Percentiles rank a stretch among this genome's conserved stretches.
These are phyloP conservation scores for Pseudogymnoascus sp. DNA, from an alignment of 2,329 filamentous ascomycete species.

Conservation along the genomic window DNA sequence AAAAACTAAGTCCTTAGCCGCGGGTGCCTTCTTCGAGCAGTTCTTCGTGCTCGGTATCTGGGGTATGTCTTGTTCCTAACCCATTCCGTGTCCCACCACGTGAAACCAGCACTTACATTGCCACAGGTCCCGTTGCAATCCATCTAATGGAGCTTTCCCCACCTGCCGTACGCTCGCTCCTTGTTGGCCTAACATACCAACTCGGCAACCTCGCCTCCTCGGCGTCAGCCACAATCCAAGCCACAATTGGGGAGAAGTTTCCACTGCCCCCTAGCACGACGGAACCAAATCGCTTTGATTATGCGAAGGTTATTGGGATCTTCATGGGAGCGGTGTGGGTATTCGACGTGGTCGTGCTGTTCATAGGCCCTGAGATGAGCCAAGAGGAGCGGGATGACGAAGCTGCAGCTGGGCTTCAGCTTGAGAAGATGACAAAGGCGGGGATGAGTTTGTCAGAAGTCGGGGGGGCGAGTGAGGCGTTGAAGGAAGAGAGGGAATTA, in stretches of 20 bases:
- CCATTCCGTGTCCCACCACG: background rate
- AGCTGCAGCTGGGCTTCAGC: background rate
- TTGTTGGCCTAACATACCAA: conserved; percentile 62
- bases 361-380: conserved; percentile 34
- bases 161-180: conserved; percentile 56
- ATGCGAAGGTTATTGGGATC: conserved; percentile 75
- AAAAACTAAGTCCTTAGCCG: conserved; percentile 52
- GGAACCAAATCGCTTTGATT: conserved; percentile 51
- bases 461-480: background rate
- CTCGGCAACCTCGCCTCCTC: conserved; percentile 64
- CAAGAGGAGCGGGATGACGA: background rate
- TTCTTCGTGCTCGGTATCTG: conserved; percentile 69
- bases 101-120: background rate
- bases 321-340: conserved; percentile 77
- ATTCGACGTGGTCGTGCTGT: conserved; percentile 42
- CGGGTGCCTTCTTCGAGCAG: conserved; percentile 73
- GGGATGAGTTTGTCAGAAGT: background rate
- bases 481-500: background rate
- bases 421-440: background rate
- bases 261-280: conserved; percentile 49
- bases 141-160: conserved; percentile 64
- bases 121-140: conserved; percentile 51
- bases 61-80: conserved; percentile 34
- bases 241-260: conserved; percentile 67
- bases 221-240: conserved; percentile 65